Base-by-base conservation (phyloP, 2,329 filamentous ascomycete species). In the Botrytis byssoidea region DNA sequence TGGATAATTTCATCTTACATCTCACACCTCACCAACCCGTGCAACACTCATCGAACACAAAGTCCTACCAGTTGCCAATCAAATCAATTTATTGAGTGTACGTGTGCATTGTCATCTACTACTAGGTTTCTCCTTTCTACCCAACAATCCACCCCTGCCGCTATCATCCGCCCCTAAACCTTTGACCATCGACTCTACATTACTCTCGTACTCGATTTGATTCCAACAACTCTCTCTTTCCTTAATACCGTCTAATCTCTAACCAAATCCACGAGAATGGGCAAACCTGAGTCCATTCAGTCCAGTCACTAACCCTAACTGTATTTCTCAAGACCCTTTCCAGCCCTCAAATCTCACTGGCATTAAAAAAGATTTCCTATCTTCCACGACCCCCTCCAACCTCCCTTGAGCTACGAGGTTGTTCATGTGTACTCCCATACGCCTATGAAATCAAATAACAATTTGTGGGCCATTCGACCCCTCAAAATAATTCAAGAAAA, bases 371-470 rank as follows among this genome's bases (percentile, higher is more conserved):
- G n/a, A 42, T 32, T 57, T 51, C 66, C 40, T 16, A 32, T 57
- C 35, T 68, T 42, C 25, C n/a, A 57, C 66, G 2, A n/a, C 48
- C 35, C 40, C 66, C 55, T 40, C 25, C 66, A 51, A 42, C 48
- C 40, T 37, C 25, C 35, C 48, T 42, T 48, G 35, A 57, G 48
- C 55, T 57, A 57, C 48, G 29, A 48, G 66, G n/a, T 57, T 42
- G n/a, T 68, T 40, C 66, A 44, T 42, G 16, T 57, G 48, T 68
- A 57, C 66, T 68, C 66, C 66, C 35, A 68, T 68, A 57, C 66
- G 66, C 66, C 66, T 42, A n/a, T 57, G 18, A 55, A 68, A 68
- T 68, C 66, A 57, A 42, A 57, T 68, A 68, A 57, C 66, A 68
- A 68, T 68, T 68, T 68, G 18, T 68, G 18, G 37, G 48, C 32